A percentile compares a stretch with the other conserved stretches of the same genome.
Conservation (phyloP, 1,139 yeast species). For the Suhomyces bokatorum region DNA sequence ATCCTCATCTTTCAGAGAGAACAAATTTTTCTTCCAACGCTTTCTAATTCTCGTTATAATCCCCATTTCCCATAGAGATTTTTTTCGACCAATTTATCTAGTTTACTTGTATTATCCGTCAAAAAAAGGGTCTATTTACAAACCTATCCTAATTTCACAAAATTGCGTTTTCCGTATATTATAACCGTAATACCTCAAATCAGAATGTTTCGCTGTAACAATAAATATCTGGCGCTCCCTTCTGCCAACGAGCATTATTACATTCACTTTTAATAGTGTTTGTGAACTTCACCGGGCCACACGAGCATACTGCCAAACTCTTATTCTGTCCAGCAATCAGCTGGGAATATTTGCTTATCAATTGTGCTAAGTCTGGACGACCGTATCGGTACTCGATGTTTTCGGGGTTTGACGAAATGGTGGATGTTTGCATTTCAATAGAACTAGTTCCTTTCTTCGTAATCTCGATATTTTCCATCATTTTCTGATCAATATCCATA, state of each 20-base stretch:
- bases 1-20: no score
- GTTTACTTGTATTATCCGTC: no score
- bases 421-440: neutral
- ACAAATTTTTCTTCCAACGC: no score
- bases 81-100: no score
- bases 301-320: slow-evolving; percentile 36
- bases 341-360: slow-evolving; percentile 7
- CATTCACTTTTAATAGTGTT: slow-evolving; percentile 28
- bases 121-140: no score
- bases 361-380: slow-evolving; percentile 10
- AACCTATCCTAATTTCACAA: no score
- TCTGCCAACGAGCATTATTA: slow-evolving; percentile 28
- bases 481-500: neutral
- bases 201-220: slow-evolving; percentile 36
- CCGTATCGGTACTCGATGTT: slow-evolving; percentile 3
- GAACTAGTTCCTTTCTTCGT: neutral
- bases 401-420: neutral
- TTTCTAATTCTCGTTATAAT: no score
- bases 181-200: neutral
- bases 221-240: slow-evolving; percentile 34
- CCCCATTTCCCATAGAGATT: no score
- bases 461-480: neutral
- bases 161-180: no score
- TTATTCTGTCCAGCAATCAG: slow-evolving; percentile 9
- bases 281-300: slow-evolving; percentile 39